These are phyloP conservation scores for Coniophora puteana DNA, from an alignment of 1,284 basidiomycete genomes.

Conservation along the genomic window DNA sequence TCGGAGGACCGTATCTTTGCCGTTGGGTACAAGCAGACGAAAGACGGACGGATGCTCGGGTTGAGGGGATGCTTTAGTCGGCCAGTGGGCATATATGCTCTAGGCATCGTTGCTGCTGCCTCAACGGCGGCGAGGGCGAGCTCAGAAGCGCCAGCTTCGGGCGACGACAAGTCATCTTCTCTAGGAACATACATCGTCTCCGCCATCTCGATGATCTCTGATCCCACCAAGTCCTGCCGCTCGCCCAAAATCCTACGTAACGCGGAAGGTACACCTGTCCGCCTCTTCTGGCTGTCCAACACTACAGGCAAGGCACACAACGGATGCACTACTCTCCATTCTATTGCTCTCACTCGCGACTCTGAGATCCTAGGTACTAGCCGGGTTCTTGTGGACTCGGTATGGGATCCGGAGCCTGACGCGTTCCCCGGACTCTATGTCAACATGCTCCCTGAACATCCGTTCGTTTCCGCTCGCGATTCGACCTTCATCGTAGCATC, in stretches of 20 bases:
- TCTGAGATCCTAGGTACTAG: too few species aligned
- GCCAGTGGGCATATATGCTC: slow-evolving; percentile 52
- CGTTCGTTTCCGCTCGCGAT: slow-evolving; percentile 35
- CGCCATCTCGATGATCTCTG: slow-evolving; percentile 35
- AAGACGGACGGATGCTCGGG: slow-evolving; percentile 57
- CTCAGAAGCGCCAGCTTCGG: too few species aligned
- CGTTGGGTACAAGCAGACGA: slow-evolving; percentile 56
- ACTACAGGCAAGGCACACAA: slow-evolving; percentile 57
- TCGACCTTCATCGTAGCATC: slow-evolving; percentile 37
- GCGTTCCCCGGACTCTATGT: slow-evolving; percentile 66
- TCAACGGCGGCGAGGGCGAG: too few species aligned
- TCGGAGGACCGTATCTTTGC: slow-evolving; percentile 44
- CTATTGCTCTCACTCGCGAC: slow-evolving; percentile 27
- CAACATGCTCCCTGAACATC: slow-evolving; percentile 39
- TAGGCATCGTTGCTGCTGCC: slow-evolving; percentile 23
- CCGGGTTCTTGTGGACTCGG: slow-evolving; percentile 34
- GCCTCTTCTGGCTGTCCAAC: slow-evolving; percentile 55
- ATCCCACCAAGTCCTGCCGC: slow-evolving; percentile 43
- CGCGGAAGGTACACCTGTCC: slow-evolving; percentile 17
- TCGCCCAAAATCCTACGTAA: slow-evolving; percentile 48
- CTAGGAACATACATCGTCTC: slow-evolving; percentile 11
- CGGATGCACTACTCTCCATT: slow-evolving; percentile 50
- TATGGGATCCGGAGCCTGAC: slow-evolving; percentile 32
- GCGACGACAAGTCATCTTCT: slow-evolving; percentile 2
- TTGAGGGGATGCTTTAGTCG: slow-evolving; percentile 63